Base-by-base conservation (phyloP, 2,329 filamentous ascomycete genomes). In the Emergomyces pasteurianus region DNA sequence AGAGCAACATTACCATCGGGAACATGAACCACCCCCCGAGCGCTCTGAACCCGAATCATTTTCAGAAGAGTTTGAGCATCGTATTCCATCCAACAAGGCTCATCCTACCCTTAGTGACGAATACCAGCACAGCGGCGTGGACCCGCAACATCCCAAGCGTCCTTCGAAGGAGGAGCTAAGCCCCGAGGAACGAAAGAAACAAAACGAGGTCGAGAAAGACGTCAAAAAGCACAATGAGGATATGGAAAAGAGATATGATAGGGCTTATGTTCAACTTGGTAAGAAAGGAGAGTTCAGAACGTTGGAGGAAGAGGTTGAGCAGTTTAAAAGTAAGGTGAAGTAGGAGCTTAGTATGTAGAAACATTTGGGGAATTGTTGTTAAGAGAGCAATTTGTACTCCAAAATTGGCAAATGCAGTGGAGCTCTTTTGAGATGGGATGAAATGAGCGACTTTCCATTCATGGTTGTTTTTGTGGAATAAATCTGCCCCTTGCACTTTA, bases 181-280 rank as follows among this genome's bases (percentile, higher is more conserved):
- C 21, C 60, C 59, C 2, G 64, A 66, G 8, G 63, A 64, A 23
- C 21, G 34, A 8, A 55, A 57, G 18, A 62, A 60, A 47, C 16
- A 53, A 28, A 34, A 64, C 14, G 31, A 61, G 18, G 12, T 50
- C 28, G 57, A 63, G 47, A 55, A 61, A 21, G 61, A 63, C n/a
- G 63, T 66, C 3, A 53, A 58, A 28, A 62, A 53, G n/a, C 64
- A 66, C 59, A 66, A 66, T 57, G 58, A 63, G 40, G 64, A 66
- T 21, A 57, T 66, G 18, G 63, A 64, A 31, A 46, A 46, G 12
- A 63, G 64, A 42, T 62, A 66, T 57, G 63, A 61, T 50, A 60
- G 61, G 58, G 61, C 63, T 8, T 60, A 38, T 18, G 60, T 12
- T 36, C 64, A 65, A 54, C 53, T 64, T 31, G 60, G 61, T n/a